A percentile compares a stretch with the other conserved stretches of the same genome.
Evolutionary conservation across 495 filamentous ascomycete genomes (phyloP).

Genomic region (Oleoguttula mirabilis): DNA sequence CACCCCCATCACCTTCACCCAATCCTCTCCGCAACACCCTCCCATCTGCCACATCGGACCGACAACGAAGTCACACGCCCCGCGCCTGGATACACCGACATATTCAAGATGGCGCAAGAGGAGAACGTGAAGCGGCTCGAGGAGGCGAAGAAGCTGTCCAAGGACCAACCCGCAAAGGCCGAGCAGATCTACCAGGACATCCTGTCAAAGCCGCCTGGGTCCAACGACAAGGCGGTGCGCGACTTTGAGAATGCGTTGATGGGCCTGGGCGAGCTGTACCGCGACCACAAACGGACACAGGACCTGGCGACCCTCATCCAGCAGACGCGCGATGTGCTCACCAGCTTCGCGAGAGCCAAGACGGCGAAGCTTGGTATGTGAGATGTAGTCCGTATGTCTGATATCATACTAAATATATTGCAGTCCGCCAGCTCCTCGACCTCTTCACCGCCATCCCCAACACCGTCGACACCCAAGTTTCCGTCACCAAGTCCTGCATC

Average conservation of each 20-base stretch:
- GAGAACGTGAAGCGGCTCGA: conserved; percentile 50
- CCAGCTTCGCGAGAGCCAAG: conserved; percentile 96
- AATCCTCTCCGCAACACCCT: too few relatives aligned
- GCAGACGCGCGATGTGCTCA: conserved; percentile 78
- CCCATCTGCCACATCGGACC: too few relatives aligned
- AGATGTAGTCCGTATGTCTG: too few relatives aligned
- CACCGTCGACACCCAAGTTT: conserved; percentile 80
- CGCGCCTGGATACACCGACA: too few relatives aligned
- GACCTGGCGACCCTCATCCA: conserved; percentile 87
- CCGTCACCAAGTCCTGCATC: conserved; percentile 94
- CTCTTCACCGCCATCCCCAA: conserved; percentile 88
- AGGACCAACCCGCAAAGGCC: conserved; percentile 66
- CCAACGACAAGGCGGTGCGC: conserved; percentile 68
- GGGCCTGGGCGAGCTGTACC: conserved; percentile 80
- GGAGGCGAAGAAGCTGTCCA: conserved; percentile 74
- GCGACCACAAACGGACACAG: conserved; percentile 65
- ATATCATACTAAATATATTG: too few relatives aligned
- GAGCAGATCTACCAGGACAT: conserved; percentile 77
- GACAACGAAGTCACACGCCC: too few relatives aligned
- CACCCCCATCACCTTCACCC: too few relatives aligned
- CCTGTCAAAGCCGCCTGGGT: conserved; percentile 69
- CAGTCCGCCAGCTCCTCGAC: conserved; percentile 94
- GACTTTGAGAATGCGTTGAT: conserved; percentile 80
- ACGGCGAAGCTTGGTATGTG: conserved; percentile 87
- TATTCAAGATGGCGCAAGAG: conserved; percentile 43